Conservation (phyloP, 805 yeast species). For the Saturnispora zaruensis region DNA sequence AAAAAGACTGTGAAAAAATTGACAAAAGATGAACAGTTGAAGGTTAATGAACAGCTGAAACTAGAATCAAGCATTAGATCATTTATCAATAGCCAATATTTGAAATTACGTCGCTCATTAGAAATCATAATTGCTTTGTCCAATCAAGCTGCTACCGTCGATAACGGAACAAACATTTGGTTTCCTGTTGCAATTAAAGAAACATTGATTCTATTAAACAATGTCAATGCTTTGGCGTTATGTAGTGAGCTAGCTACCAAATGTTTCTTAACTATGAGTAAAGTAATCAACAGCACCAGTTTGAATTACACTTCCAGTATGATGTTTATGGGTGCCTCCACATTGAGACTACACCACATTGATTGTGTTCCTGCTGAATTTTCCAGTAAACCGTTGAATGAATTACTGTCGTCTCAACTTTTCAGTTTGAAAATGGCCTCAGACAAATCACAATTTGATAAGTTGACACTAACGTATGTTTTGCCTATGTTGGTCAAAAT, state of each 20-base stretch:
- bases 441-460: conserved; percentile 64
- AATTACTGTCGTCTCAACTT: conserved; percentile 54
- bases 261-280: conserved; percentile 48
- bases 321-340: conserved; percentile 58
- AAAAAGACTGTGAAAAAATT: conserved; percentile 39
- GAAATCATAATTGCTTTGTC: conserved; percentile 48
- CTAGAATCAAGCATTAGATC: conserved; percentile 53
- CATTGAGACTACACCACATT: conserved; percentile 47
- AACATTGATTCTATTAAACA: conserved; percentile 38
- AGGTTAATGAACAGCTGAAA: conserved; percentile 52
- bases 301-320: conserved; percentile 41
- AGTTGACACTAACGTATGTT: conserved; percentile 59
- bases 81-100: conserved; percentile 32
- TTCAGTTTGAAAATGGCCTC: conserved; percentile 69
- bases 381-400: conserved; percentile 43
- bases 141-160: conserved; percentile 38
- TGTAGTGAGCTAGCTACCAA: conserved; percentile 36
- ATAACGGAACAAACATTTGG: conserved; percentile 65
- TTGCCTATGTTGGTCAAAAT: conserved; percentile 68
- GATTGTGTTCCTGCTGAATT: conserved; percentile 38
- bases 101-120: conserved; percentile 40
- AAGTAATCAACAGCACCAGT: conserved; percentile 33
- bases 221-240: conserved; percentile 22
- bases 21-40: conserved; percentile 65
- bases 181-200: conserved; percentile 53